phyloP scores from a whole-genome alignment of 345 rosid species.

The Physaria fendleri region DNA sequence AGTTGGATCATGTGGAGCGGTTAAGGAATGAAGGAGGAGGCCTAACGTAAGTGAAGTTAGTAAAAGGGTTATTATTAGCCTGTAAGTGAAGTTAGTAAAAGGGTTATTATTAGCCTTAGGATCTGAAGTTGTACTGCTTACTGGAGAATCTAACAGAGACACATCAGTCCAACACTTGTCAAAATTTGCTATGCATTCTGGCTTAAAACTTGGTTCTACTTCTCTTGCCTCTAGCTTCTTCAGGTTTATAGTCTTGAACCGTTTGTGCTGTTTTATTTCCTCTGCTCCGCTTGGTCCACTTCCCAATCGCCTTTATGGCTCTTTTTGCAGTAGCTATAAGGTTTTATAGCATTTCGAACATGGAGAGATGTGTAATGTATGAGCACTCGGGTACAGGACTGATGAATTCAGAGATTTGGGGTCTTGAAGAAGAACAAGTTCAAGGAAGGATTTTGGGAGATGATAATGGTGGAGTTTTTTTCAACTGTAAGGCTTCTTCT shows the following conservation, averaged over 20 bases:
- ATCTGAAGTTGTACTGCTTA: constrained; percentile 58
- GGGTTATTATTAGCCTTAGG: constrained; percentile 53
- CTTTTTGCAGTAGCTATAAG: no score
- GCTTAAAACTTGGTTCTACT: constrained; percentile 77
- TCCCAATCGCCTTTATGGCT: no score
- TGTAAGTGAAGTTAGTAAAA: constrained; percentile 58
- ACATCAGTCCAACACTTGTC: constrained; percentile 84
- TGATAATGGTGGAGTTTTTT: background rate
- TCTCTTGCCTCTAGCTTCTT: constrained; percentile 72
- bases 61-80: no score
- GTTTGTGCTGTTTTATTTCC: no score
- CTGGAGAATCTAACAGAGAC: constrained; percentile 76
- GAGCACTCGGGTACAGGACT: no score
- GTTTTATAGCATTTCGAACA: background rate
- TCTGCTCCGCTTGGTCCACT: no score
- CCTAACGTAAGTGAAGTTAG: constrained; percentile 61
- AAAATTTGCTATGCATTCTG: constrained; percentile 84
- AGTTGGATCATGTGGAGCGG: constrained; percentile 21
- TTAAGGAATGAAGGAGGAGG: constrained; percentile 56
- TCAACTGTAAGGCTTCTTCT: background rate
- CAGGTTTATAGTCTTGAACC: no score
- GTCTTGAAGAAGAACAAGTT: background rate
- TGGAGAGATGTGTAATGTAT: background rate
- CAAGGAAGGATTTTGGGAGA: no score
- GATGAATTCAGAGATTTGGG: background rate